These are phyloP conservation scores for Oidium heveae DNA, from an alignment of 2,329 filamentous ascomycete genomes.

Conservation along the genomic window DNA sequence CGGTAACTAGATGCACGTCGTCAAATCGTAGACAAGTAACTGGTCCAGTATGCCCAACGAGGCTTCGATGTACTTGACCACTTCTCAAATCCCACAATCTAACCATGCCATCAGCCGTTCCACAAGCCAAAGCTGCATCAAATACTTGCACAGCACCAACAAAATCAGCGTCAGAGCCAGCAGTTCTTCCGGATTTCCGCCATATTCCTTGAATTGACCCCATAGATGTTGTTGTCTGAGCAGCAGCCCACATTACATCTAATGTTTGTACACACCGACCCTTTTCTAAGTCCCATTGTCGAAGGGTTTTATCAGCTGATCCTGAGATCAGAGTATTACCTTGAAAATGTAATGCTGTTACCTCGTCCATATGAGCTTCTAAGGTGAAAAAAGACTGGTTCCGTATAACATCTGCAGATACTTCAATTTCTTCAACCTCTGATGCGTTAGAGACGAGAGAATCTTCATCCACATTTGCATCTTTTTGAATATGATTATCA, in stretches of 20 bases:
- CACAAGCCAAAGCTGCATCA: conserved; percentile 82
- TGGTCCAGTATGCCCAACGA: conserved; percentile 86
- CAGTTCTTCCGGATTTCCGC: conserved; percentile 41
- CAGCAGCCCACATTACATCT: conserved; percentile 93
- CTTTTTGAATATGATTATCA: conserved; percentile 22
- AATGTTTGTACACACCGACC: conserved; percentile 94
- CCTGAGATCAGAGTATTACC: conserved; percentile 82
- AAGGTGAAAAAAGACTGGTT: conserved; percentile 79
- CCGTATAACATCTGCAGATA: conserved; percentile 55
- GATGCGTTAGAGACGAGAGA: conserved; percentile 49
- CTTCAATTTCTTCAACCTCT: conserved; percentile 41
- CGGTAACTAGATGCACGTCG: conserved; percentile 81
- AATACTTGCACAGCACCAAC: conserved; percentile 90
- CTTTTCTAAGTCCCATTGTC: conserved; percentile 93
- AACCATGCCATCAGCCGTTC: conserved; percentile 93
- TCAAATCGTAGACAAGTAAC: conserved; percentile 93
- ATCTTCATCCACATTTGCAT: conserved; percentile 34
- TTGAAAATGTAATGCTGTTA: conserved; percentile 79
- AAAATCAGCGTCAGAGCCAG: conserved; percentile 56
- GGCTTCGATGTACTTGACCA: conserved; percentile 85
- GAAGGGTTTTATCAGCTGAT: conserved; percentile 86
- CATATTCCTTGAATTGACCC: conserved; percentile 37
- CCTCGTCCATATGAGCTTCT: conserved; percentile 74
- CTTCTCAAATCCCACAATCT: conserved; percentile 88
- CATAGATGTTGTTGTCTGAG: conserved; percentile 54